Conservation (phyloP, 1,284 basidiomycete genomes). For the Termitomyces sp. region DNA sequence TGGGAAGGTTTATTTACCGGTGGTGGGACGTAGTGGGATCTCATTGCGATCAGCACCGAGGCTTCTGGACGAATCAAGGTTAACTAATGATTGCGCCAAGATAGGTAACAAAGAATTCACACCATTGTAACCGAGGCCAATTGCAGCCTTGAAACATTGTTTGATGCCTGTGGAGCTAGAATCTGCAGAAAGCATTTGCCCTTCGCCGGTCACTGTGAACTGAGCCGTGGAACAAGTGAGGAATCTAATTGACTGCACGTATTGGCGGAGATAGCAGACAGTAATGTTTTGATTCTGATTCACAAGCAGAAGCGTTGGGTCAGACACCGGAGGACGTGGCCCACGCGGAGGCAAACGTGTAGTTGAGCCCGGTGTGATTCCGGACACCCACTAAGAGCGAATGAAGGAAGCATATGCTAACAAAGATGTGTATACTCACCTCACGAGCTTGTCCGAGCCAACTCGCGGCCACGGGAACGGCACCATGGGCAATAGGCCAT, state of each 20-base stretch:
- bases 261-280: slow-evolving; percentile 44
- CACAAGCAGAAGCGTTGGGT: slow-evolving; percentile 48
- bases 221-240: slow-evolving; percentile 45
- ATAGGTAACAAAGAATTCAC: slow-evolving; percentile 8
- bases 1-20: slow-evolving; percentile 20
- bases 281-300: slow-evolving; percentile 50
- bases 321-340: slow-evolving; percentile 43
- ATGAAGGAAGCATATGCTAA: not conserved
- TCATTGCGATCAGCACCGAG: slow-evolving; percentile 60
- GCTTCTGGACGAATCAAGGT: slow-evolving; percentile 37
- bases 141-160: slow-evolving; percentile 54
- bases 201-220: slow-evolving; percentile 30
- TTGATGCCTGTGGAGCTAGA: slow-evolving; percentile 32
- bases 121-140: slow-evolving; percentile 66
- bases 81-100: not conserved
- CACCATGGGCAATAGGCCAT: slow-evolving; percentile 47
- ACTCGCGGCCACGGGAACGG: slow-evolving; percentile 51
- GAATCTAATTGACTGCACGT: slow-evolving; percentile 33
- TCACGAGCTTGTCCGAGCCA: slow-evolving; percentile 62
- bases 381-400: slow-evolving; percentile 42
- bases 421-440: slow-evolving; percentile 31
- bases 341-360: slow-evolving; percentile 49
- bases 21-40: slow-evolving; percentile 43
- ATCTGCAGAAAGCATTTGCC: slow-evolving; percentile 29
- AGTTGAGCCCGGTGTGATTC: slow-evolving; percentile 31